Percentiles rank a stretch among this genome's conserved stretches.
These are phyloP conservation scores for Aspergillus funiculosus DNA, from an alignment of 495 filamentous ascomycete genomes.

Conservation along the genomic window DNA sequence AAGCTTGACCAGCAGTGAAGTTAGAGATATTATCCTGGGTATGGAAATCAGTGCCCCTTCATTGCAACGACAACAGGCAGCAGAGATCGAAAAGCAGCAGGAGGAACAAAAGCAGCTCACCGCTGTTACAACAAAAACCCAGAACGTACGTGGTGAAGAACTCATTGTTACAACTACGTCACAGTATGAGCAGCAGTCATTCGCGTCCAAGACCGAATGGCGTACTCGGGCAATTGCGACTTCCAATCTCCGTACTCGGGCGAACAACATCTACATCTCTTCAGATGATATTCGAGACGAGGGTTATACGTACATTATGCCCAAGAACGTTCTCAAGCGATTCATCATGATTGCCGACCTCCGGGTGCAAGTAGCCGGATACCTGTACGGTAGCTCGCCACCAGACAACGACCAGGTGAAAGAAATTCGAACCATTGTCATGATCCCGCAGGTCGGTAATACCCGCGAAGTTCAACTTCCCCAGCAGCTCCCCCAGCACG, in stretches of 20 bases:
- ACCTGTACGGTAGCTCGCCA: slow-evolving; percentile 89
- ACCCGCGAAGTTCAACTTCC: slow-evolving; percentile 88
- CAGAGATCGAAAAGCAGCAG: slow-evolving; percentile 98
- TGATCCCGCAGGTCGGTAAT: slow-evolving; percentile 95
- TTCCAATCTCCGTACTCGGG: slow-evolving; percentile 86
- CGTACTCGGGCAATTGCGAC: slow-evolving; percentile 94
- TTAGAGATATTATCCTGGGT: slow-evolving; percentile 97
- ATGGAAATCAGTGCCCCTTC: slow-evolving; percentile 99
- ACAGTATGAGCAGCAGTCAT: slow-evolving; percentile 93
- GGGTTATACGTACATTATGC: slow-evolving; percentile 93
- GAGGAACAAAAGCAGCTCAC: slow-evolving; percentile 95
- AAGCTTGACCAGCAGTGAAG: slow-evolving; percentile 91
- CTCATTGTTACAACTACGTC: slow-evolving; percentile 98
- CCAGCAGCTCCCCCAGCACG: slow-evolving; percentile 88
- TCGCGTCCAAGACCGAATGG: slow-evolving; percentile 99
- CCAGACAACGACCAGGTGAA: slow-evolving; percentile 95
- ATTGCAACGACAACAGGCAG: slow-evolving; percentile 97
- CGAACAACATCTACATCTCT: slow-evolving; percentile 98
- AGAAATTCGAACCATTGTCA: slow-evolving; percentile 91
- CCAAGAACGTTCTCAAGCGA: slow-evolving; percentile 96
- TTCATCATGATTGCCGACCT: slow-evolving; percentile 99
- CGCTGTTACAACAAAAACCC: slow-evolving; percentile 95
- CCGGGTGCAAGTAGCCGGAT: slow-evolving; percentile 92
- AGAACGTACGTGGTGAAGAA: slow-evolving; percentile 95
- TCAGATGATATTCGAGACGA: slow-evolving; percentile 82